Percentiles rank a stretch among this genome's conserved stretches.
Conservation (phyloP, 805 yeast species). For the Yarrowia keelungensis region DNA sequence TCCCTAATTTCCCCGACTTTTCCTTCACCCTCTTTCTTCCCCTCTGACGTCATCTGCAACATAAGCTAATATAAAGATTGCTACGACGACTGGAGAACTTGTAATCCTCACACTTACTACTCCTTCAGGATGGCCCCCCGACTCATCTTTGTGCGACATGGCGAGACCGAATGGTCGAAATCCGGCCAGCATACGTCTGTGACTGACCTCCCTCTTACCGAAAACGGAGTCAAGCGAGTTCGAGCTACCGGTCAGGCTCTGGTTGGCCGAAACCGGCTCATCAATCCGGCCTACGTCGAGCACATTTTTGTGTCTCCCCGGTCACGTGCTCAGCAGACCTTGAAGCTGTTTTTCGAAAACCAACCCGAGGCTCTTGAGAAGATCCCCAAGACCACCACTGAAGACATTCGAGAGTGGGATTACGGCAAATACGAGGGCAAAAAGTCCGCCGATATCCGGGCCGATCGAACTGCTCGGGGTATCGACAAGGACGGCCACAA, state of each 20-base stretch:
- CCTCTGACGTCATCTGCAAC: no score
- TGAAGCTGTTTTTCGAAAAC: constrained; percentile 62
- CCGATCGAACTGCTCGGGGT: constrained; percentile 65
- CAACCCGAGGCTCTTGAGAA: constrained; percentile 48
- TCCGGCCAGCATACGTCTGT: constrained; percentile 89
- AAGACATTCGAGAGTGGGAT: constrained; percentile 91
- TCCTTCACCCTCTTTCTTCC: no score
- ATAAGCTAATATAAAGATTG: no score
- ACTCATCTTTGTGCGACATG: constrained; percentile 53
- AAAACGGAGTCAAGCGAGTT: constrained; percentile 79
- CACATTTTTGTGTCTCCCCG: constrained; percentile 83
- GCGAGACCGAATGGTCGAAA: constrained; percentile 94
- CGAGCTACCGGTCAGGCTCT: constrained; percentile 71
- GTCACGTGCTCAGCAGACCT: constrained; percentile 76
- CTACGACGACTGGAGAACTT: no score
- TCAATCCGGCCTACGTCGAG: constrained; percentile 68
- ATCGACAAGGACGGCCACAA: constrained; percentile 53
- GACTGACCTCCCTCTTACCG: constrained; percentile 82
- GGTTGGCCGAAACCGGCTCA: constrained; percentile 64
- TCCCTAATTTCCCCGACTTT: no score
- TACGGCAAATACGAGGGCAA: constrained; percentile 96
- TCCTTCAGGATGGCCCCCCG: constrained; percentile 47
- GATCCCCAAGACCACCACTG: constrained; percentile 50
- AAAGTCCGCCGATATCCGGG: constrained; percentile 68
- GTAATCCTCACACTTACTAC: no score